phyloP scores from a whole-genome alignment of 2,329 filamentous ascomycete genomes.

The Calonectria henricotiae region DNA sequence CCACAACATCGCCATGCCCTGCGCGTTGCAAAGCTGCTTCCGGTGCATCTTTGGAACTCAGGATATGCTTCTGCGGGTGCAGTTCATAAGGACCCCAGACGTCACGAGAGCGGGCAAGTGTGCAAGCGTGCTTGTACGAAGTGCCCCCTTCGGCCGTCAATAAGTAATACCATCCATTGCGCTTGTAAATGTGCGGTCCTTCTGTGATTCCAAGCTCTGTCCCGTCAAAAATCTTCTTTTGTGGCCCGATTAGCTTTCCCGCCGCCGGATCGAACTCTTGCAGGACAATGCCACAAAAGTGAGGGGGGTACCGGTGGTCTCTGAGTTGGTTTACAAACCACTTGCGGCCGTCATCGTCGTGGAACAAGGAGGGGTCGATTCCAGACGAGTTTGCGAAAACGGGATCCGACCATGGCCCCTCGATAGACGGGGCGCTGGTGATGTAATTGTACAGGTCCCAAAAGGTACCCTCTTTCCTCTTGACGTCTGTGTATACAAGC shows the following conservation, averaged over 20 bases:
- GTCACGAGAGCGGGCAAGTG: conserved; percentile 68
- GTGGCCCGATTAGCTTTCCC: conserved; percentile 70
- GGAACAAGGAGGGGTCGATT: conserved; percentile 75
- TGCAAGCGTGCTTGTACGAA: conserved; percentile 74
- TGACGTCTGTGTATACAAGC: conserved; percentile 78
- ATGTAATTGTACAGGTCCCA: conserved; percentile 78
- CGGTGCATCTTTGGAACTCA: conserved; percentile 69
- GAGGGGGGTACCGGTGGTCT: conserved; percentile 68
- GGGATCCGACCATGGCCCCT: conserved; percentile 76
- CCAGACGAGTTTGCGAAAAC: conserved; percentile 74
- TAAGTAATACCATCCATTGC: conserved; percentile 73
- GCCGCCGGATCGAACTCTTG: conserved; percentile 71
- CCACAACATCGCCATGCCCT: conserved; percentile 70
- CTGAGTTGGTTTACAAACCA: conserved; percentile 73
- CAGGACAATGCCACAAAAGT: conserved; percentile 72
- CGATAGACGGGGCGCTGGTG: conserved; percentile 68
- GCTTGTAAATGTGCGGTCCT: conserved; percentile 73
- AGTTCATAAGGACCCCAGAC: conserved; percentile 76
- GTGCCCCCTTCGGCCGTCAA: conserved; percentile 75
- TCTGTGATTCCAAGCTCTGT: conserved; percentile 71
- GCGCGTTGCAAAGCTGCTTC: conserved; percentile 68
- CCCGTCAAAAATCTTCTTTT: conserved; percentile 71
- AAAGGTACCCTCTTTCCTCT: conserved; percentile 78
- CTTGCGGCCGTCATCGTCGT: conserved; percentile 70
- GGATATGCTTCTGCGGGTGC: conserved; percentile 72